phyloP scores from a whole-genome alignment of 441 rosid genomes.

The Viola pubescens region DNA sequence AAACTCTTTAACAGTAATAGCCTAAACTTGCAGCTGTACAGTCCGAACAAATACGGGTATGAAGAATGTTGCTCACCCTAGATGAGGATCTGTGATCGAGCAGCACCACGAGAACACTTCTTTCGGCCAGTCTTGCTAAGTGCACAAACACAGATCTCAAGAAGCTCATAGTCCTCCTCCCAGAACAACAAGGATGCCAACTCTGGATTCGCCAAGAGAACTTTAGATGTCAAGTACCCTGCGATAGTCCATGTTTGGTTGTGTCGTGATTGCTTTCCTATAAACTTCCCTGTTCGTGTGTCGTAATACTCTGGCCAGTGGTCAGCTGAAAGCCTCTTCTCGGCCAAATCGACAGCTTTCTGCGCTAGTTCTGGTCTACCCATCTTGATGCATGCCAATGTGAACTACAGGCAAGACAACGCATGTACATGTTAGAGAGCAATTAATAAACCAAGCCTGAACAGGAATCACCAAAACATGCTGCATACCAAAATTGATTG shows the following conservation, averaged over 20 bases:
- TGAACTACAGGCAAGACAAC: constrained; percentile 46
- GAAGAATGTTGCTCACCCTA: constrained; percentile 21
- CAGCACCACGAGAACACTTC: constrained; percentile 86
- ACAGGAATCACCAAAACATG: constrained; percentile 5
- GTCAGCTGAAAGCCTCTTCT: constrained; percentile 61
- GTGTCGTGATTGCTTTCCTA: constrained; percentile 80
- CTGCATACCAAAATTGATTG: background rate
- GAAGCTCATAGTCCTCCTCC: constrained; percentile 93
- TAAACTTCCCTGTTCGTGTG: constrained; percentile 69
- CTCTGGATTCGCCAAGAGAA: constrained; percentile 72
- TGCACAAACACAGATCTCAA: constrained; percentile 80
- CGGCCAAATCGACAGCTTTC: constrained; percentile 70
- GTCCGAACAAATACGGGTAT: constrained; percentile 7
- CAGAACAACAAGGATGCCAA: constrained; percentile 70
- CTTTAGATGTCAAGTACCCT: constrained; percentile 69
- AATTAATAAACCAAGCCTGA: background rate
- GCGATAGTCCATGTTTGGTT: constrained; percentile 94
- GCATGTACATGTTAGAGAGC: background rate
- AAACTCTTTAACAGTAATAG: background rate
- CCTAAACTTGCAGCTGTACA: constrained; percentile 29
- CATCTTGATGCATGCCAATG: constrained; percentile 97
- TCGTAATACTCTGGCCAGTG: constrained; percentile 94
- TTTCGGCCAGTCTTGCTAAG: constrained; percentile 66
- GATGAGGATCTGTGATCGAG: constrained; percentile 84
- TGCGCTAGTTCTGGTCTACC: constrained; percentile 65